Base-by-base conservation (phyloP, 2,329 filamentous ascomycete species). In the Penicillium digitatum region DNA sequence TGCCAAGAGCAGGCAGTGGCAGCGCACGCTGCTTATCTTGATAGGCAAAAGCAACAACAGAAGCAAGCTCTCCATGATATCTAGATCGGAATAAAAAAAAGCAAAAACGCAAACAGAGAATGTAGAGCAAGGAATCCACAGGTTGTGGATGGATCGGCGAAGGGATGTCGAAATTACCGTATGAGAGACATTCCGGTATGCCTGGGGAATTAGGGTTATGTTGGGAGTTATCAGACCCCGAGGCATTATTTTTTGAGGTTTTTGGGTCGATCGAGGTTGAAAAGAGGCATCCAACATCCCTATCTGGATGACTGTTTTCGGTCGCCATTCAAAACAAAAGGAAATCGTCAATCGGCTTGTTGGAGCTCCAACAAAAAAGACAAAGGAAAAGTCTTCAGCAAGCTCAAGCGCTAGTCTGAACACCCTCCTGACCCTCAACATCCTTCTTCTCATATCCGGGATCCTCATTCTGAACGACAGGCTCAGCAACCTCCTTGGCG, bases 321-420 rank as follows among this genome's bases (percentile, higher is more conserved):
- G 18, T 42, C 22, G 26, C 34, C 35, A 43, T 34, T 14, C 22
- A 46, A 32, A 35, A 18, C 22, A 46, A 32, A 35, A 29, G 43
- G 43, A 31, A 11, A 32, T 32, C 32, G 18, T 48, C 43, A 12
- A 47, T 35, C 31, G 10, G 35, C 35, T 40, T 29, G 34, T 48
- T 27, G 45, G 14, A 34, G 22, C 16, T 18, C 32, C 22, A 27
- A 57, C 39, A 45, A 46, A 48, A 14, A 44, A 56, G 52, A 39
- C 52, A 55, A 55, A 38, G 48, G 48, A 55, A 48, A 48, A 54
- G 50, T 40, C 43, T 44, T 46, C 46, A 57, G 38, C 20, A 31
- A 43, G 29, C 54, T 65, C 72, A 73, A 62, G 69, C 70, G 47
- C 55, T 65, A 44, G 67, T 55, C 59, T 69, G 62, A 38, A 58